phyloP scores from a whole-genome alignment of 805 yeast species.

The Saccharomycopsis synnaedendra region DNA sequence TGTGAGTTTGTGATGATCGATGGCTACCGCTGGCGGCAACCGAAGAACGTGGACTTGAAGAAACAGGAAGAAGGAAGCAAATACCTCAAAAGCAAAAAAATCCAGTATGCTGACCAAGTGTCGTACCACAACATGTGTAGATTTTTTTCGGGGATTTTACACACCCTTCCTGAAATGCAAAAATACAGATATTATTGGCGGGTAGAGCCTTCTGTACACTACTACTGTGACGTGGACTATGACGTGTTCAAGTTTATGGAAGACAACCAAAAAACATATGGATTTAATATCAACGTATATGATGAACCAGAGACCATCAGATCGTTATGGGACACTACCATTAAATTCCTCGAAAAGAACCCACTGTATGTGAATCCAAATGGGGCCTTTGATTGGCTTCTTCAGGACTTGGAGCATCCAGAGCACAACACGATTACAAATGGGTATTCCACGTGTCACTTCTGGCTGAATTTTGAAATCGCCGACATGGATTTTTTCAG shows the following conservation, averaged over 20 bases:
- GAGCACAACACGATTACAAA: constrained; percentile 37
- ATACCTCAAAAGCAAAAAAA: constrained; percentile 27
- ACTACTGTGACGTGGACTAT: constrained; percentile 57
- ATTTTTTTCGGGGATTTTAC: constrained; percentile 55
- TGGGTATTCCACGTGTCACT: constrained; percentile 61
- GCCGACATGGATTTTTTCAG: constrained; percentile 74
- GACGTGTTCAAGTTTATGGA: constrained; percentile 69
- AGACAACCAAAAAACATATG: constrained; percentile 55
- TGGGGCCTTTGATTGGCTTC: constrained; percentile 52
- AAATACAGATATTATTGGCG: constrained; percentile 70
- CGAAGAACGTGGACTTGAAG: constrained; percentile 31
- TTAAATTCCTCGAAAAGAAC: constrained; percentile 43
- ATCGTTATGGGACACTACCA: constrained; percentile 59
- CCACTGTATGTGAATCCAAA: constrained; percentile 49
- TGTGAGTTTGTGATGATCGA: constrained; percentile 31
- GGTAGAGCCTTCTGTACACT: constrained; percentile 61
- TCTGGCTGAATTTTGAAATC: constrained; percentile 84
- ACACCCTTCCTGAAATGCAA: constrained; percentile 47
- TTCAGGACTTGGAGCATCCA: constrained; percentile 43
- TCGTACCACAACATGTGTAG: constrained; percentile 76
- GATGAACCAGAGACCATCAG: constrained; percentile 55
- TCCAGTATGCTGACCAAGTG: constrained; percentile 43
- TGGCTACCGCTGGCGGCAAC: constrained; percentile 23
- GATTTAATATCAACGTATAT: constrained; percentile 56
- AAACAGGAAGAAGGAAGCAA: constrained; percentile 31